phyloP scores from a whole-genome alignment of 129 eudicot species.

The Pseudognaphalium luteoalbum region DNA sequence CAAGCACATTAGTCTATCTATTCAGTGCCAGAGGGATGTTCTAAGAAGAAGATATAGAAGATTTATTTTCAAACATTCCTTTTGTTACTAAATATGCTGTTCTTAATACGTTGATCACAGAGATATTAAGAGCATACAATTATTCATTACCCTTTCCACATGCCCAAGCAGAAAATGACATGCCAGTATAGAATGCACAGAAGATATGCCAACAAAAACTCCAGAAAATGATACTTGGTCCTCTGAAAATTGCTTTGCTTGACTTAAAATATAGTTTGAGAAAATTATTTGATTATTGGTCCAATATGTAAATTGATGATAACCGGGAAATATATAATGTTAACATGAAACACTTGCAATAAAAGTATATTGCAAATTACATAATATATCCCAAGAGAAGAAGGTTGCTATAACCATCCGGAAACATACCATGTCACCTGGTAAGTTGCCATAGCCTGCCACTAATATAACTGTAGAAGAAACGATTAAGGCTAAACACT shows the following conservation, averaged over 20 bases:
- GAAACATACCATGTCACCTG: conserved; percentile 86
- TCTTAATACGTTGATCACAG: not conserved
- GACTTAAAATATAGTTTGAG: not conserved
- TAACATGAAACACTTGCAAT: not conserved
- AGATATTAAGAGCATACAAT: not conserved
- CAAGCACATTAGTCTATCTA: not conserved
- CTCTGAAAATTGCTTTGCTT: not conserved
- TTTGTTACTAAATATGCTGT: not conserved
- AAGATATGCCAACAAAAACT: not conserved
- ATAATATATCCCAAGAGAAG: not conserved
- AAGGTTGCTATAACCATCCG: not conserved
- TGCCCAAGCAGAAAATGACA: not conserved
- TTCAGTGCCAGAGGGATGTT: not conserved
- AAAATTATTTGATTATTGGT: not conserved
- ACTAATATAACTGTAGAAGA: conserved; percentile 70
- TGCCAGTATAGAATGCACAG: not conserved
- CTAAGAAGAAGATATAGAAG: not conserved
- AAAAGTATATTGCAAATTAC: not conserved
- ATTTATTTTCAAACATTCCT: not conserved
- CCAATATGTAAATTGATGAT: not conserved
- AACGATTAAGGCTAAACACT: conserved; percentile 50
- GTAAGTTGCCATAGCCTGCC: conserved; percentile 95
- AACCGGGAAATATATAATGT: not conserved
- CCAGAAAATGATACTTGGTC: not conserved
- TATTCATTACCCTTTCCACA: not conserved